These are phyloP conservation scores for Kernera saxatilis DNA, from an alignment of 345 rosid genomes.

Conservation along the genomic window DNA sequence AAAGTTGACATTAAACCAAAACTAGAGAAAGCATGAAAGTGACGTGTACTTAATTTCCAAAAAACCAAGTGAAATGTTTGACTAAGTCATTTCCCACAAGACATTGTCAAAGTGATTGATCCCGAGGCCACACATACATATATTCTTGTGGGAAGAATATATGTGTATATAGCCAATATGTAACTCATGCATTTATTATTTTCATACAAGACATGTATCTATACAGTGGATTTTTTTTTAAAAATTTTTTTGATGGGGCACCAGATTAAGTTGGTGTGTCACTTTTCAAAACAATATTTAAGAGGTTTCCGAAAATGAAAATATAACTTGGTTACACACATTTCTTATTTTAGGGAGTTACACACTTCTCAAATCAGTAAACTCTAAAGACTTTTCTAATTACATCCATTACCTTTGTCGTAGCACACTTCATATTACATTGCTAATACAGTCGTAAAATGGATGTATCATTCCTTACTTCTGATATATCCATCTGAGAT, in stretches of 20 bases:
- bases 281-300: conserved; percentile 13
- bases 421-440: background rate
- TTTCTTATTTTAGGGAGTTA: conserved; percentile 1
- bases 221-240: background rate
- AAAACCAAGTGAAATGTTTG: conserved; percentile 28
- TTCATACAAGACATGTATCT: background rate
- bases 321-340: background rate
- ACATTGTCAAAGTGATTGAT: conserved; percentile 30
- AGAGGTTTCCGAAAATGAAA: conserved; percentile 6
- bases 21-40: conserved; percentile 24
- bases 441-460: background rate
- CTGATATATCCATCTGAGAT: background rate
- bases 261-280: conserved; percentile 4
- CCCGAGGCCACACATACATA: conserved; percentile 25
- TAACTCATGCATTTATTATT: conserved; percentile 2
- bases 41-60: conserved; percentile 19
- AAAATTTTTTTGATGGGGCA: background rate
- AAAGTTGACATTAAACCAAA: conserved; percentile 32
- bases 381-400: background rate
- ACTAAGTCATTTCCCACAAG: conserved; percentile 24
- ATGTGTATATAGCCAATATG: too few relatives aligned
- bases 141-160: background rate
- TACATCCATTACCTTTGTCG: background rate
- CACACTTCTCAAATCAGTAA: background rate
- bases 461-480: conserved; percentile 1